A percentile compares a stretch with the other conserved stretches of the same genome.
These are phyloP conservation scores for Elsinoe ampelina DNA, from an alignment of 2,329 filamentous ascomycete genomes.

Conservation along the genomic window DNA sequence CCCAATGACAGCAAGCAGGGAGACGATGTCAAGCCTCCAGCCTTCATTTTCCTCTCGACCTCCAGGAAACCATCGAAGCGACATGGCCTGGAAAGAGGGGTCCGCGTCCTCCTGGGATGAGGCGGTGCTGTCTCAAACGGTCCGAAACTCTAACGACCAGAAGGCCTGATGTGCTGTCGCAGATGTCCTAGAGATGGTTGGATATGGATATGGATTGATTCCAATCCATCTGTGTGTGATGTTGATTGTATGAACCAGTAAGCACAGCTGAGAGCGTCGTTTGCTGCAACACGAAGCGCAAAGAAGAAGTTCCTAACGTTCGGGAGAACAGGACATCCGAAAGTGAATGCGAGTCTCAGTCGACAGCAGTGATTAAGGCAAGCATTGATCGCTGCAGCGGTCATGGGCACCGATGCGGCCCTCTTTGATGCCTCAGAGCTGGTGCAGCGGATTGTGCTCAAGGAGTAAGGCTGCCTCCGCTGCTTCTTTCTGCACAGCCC, in stretches of 20 bases:
- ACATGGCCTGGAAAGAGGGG: neutral
- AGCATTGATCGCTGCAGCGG: neutral
- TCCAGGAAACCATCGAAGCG: constrained; percentile 1
- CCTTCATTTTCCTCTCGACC: neutral
- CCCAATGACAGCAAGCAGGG: constrained; percentile 8
- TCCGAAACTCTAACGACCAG: neutral
- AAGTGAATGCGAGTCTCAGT: too few species aligned
- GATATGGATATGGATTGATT: too few species aligned
- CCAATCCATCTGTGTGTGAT: too few species aligned
- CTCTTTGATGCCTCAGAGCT: neutral
- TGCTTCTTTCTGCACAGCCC: neutral
- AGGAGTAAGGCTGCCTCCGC: neutral
- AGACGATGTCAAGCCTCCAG: constrained; percentile 5
- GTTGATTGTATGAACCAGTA: too few species aligned
- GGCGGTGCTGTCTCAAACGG: constrained; percentile 6
- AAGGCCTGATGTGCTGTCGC: neutral
- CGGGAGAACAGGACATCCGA: too few species aligned
- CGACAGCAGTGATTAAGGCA: neutral
- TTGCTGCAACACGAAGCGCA: too few species aligned
- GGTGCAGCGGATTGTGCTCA: neutral
- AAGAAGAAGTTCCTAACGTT: too few species aligned
- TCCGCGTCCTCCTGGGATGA: neutral
- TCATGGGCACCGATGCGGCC: neutral
- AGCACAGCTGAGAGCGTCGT: too few species aligned
- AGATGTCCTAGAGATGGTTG: neutral